phyloP scores from a whole-genome alignment of 306 rosid species.

The Oemleria cerasiformis region DNA sequence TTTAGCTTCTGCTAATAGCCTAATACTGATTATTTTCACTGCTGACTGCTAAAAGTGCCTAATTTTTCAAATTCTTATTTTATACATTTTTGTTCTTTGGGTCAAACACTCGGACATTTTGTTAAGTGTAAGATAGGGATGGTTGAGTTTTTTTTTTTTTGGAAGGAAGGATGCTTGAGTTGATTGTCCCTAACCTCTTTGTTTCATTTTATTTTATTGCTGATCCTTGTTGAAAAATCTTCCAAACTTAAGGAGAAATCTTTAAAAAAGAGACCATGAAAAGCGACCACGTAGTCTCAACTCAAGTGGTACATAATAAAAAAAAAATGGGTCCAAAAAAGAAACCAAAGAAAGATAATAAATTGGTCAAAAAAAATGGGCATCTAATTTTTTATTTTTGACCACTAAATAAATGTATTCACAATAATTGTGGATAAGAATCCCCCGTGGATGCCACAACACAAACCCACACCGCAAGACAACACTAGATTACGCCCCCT shows the following conservation, averaged over 20 bases:
- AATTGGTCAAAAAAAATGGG: neutral
- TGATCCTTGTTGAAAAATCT: neutral
- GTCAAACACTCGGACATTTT: too few relatives aligned
- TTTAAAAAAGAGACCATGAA: neutral
- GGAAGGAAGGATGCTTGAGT: neutral
- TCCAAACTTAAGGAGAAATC: neutral
- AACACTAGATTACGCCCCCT: constrained; percentile 3
- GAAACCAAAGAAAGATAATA: neutral
- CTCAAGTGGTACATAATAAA: neutral
- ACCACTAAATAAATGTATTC: constrained; percentile 5
- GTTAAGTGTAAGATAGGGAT: too few relatives aligned
- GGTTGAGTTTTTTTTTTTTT: too few relatives aligned
- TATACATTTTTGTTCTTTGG: too few relatives aligned
- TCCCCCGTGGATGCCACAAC: constrained; percentile 55
- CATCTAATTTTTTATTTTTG: constrained; percentile 8
- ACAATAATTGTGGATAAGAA: constrained; percentile 77
- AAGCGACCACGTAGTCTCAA: constrained; percentile 14
- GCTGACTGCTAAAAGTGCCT: too few relatives aligned
- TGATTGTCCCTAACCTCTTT: neutral
- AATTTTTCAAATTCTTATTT: too few relatives aligned
- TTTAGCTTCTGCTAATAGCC: too few relatives aligned
- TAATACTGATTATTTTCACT: too few relatives aligned
- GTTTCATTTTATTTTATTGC: neutral
- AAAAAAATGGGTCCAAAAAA: neutral
- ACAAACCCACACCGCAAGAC: constrained; percentile 38